Evolutionary conservation across 2,329 filamentous ascomycete species (phyloP).

Genomic region (Zymoseptoria crescenta): DNA sequence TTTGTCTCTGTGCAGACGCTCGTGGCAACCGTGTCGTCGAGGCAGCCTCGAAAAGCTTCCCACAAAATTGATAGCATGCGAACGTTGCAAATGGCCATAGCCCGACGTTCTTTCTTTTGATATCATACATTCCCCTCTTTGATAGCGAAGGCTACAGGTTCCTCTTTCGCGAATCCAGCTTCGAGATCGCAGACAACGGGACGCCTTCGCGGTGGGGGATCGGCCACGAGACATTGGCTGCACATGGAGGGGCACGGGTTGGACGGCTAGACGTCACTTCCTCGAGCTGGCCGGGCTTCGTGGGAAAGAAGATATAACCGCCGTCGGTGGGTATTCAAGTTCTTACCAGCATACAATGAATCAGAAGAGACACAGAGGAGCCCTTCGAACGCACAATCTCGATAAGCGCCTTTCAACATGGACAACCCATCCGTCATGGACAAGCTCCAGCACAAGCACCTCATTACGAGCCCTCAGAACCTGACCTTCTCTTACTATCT

Average conservation of each 20-base stretch:
- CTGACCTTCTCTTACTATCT: slow-evolving; percentile 26
- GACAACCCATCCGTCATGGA: slow-evolving; percentile 13
- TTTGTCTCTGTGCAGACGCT: no score
- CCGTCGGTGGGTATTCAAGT: neutral
- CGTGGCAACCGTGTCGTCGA: no score
- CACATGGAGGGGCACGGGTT: neutral
- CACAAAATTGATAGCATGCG: neutral
- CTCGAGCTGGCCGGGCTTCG: neutral
- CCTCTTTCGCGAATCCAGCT: neutral
- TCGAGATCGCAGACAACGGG: neutral
- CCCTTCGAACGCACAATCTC: neutral
- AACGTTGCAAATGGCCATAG: neutral
- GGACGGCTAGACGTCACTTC: neutral
- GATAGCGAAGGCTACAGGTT: neutral
- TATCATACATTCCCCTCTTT: neutral
- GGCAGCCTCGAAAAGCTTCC: no score
- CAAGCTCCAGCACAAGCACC: slow-evolving; percentile 18
- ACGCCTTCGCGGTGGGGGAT: neutral
- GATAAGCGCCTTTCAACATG: neutral
- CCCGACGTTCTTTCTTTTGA: neutral
- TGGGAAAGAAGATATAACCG: neutral
- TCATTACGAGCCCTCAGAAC: slow-evolving; percentile 21
- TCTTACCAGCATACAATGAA: neutral
- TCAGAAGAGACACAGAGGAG: neutral
- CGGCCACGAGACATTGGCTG: neutral